Evolutionary conservation across 1,284 basidiomycete species (phyloP).

Genomic region (Vanrija pseudolonga): DNA sequence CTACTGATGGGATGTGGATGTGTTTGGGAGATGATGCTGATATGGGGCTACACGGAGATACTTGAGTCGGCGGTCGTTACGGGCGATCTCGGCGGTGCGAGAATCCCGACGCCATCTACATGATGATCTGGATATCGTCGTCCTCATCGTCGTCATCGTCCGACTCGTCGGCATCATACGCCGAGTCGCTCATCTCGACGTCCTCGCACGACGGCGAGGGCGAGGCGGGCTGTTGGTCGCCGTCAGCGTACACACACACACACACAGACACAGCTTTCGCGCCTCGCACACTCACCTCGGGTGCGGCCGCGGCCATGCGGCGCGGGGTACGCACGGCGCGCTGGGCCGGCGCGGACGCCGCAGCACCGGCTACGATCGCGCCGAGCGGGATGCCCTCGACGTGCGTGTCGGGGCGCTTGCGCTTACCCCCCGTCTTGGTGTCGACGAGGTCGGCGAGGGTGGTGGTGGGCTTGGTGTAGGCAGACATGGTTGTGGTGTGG

Average conservation of each 20-base stretch:
- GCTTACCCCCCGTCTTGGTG: constrained; percentile 5
- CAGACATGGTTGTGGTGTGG: background rate
- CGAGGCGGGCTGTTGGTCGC: background rate
- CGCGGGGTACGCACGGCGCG: background rate
- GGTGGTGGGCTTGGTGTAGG: background rate
- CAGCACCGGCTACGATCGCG: background rate
- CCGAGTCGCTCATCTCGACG: background rate
- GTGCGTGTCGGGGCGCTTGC: constrained; percentile 10
- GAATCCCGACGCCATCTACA: background rate
- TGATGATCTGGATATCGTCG: constrained; percentile 10
- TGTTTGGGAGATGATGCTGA: too few relatives aligned
- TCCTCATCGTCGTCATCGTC: constrained; percentile 6
- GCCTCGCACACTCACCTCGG: background rate
- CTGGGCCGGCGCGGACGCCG: background rate
- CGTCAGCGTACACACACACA: background rate
- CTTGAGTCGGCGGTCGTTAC: too few relatives aligned
- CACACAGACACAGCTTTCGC: too few relatives aligned
- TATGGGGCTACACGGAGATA: too few relatives aligned
- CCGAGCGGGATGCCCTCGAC: constrained; percentile 10
- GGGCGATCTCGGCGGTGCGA: too few relatives aligned
- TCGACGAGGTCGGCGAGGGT: constrained; percentile 6
- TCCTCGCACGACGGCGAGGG: too few relatives aligned
- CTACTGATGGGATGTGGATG: too few relatives aligned
- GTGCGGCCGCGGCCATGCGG: background rate
- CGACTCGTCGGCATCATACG: background rate